Base-by-base conservation (phyloP, 805 yeast species). In the Ogataea corticis region DNA sequence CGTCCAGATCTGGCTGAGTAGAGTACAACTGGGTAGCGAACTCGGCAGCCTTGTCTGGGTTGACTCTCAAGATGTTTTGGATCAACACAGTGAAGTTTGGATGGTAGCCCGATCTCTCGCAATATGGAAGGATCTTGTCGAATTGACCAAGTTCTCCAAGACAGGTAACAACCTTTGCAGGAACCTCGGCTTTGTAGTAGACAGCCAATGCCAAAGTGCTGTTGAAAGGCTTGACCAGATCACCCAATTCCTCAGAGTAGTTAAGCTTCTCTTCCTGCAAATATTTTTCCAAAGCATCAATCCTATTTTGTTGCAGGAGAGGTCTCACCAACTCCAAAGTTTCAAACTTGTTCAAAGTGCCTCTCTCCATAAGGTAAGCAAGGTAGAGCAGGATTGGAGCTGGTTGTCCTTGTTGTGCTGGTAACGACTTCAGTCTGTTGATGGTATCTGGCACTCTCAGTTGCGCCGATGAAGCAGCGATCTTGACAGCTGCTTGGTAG, bases 41-140 rank as follows among this genome's bases (percentile, higher is more conserved):
- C 69, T 94, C 99, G 33, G 96, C 87, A 21, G 97, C 99, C 68
- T 89, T 88, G 61, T 94, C 99, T n/a, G 99, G 97, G 66, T 87
- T 90, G 19, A 87, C 82, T 67, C 98, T 83, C 38, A 92, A 82
- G 58, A 94, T 79, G 69, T 88, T 87, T 65, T 96, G 97, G 58
- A 94, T 80, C 70, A 94, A 76, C 49, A 87, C 85, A 39, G 94
- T 80, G 68, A 82, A 94, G 70, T 94, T 96, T 49, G 99, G 97
- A 57, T 80, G 77, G 71, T 85, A 94, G 51, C 82, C 82, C 48
- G 85, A 94, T 71, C 89, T 88, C 68, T 87, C 85, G 69, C 96
- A 86, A 70, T 87, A 94, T 42, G 99, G 97, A 54, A 90, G 69
- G 53, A 94, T 94, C 73, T 91, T 92, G 64, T 91, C 99, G 65